Base-by-base conservation (phyloP, 1,284 basidiomycete species). In the Takashimella tepidaria region DNA sequence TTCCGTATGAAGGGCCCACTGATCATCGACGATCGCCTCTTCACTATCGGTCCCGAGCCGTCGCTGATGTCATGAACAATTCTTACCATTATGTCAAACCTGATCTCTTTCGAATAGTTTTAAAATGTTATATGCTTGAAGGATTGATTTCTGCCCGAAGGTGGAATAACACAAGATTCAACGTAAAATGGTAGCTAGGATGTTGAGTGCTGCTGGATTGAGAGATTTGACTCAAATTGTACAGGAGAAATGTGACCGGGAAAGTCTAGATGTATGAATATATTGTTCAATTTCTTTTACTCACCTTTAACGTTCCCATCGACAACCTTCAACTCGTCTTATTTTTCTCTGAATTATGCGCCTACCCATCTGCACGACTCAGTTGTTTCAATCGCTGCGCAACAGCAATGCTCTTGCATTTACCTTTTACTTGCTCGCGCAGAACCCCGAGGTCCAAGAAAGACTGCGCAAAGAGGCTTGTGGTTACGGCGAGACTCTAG, bases 81-180 rank as follows among this genome's bases (percentile, higher is more conserved):
- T 54, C 60, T 3, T 50, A 61, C 41, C 55, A 51, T 4, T 64
- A 60, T 42, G 56, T 55, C 25, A 64, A 64, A 46, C 54, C 59
- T 1, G 31, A 43, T 1, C 43, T 64, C 6, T 49, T 64, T 21
- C 50, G 65, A 23, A 52, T 49, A 26, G 48, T 57, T 23, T 40
- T 63, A 13, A 53, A 51, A n/a, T 45, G 59, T 22, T 63, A 63
- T 45, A 57, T 67, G 54, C 55, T 53, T 12, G 56, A 60, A 41
- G 63, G 63, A 1, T 47, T 67, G 40, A 58, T 67, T 40, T 55
- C 56, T 19, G 56, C 61, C n/a, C n/a, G n/a, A 61, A 67, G 41
- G 65, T 62, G 13, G 54, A 60, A n/a, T 24, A 63, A 47, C 63
- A 67, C 45, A 58, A 53, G 42, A 44, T 63, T 4, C 63, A 64